phyloP scores from a whole-genome alignment of 2,329 filamentous ascomycete species.

The Trichoderma harzianum region DNA sequence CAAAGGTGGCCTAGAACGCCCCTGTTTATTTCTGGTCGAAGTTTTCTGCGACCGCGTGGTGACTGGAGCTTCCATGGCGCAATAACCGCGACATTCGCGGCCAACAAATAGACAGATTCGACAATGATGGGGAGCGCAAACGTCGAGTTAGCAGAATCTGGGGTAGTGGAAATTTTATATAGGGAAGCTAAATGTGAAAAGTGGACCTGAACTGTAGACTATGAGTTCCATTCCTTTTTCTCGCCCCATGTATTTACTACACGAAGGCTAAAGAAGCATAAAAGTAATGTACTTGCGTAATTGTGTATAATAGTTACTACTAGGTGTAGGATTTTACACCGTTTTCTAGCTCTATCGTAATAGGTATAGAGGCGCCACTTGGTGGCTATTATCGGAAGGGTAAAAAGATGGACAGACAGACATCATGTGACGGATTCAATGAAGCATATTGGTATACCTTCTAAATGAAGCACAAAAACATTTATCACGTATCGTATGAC shows the following conservation, averaged over 20 bases:
- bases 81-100: background rate
- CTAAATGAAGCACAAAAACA: no score
- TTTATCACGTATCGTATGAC: background rate
- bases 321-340: background rate
- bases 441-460: no score
- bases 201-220: background rate
- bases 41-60: background rate
- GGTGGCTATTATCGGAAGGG: background rate
- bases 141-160: background rate
- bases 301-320: background rate
- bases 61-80: background rate
- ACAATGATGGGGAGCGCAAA: background rate
- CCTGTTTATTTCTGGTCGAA: background rate
- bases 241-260: background rate
- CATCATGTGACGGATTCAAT: no score
- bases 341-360: background rate
- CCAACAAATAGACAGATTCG: background rate
- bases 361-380: background rate
- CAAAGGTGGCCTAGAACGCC: background rate
- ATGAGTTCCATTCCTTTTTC: no score
- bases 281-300: background rate
- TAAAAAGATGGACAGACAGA: background rate
- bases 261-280: background rate
- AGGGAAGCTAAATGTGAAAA: background rate
- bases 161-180: background rate